Conservation (phyloP, 306 rosid species). For the Lathyrus sativus region DNA sequence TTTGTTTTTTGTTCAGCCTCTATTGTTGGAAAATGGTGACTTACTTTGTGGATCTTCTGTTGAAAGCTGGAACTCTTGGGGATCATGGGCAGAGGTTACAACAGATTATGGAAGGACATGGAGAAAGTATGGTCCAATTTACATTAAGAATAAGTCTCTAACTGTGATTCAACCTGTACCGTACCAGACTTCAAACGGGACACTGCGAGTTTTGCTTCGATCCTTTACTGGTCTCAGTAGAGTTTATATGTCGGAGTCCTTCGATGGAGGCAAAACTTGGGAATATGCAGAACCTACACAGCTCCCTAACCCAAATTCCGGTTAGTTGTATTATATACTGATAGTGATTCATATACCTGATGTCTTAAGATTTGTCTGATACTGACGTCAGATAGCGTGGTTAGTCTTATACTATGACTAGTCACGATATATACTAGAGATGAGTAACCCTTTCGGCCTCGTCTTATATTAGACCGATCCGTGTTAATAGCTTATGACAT, state of each 20-base stretch:
- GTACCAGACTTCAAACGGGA: constrained; percentile 68
- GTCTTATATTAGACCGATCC: background rate
- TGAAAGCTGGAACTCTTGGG: constrained; percentile 99
- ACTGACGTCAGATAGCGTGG: background rate
- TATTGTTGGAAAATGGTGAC: constrained; percentile 80
- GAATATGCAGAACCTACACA: constrained; percentile 66
- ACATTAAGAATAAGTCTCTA: constrained; percentile 59
- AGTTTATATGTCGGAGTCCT: constrained; percentile 77
- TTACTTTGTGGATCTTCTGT: constrained; percentile 92
- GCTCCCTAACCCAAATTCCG: constrained; percentile 95
- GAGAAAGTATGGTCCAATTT: constrained; percentile 86
- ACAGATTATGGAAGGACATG: constrained; percentile 69
- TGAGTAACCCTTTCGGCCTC: background rate
- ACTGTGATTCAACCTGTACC: constrained; percentile 96
- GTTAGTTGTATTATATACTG: constrained; percentile 39
- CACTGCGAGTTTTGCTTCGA: constrained; percentile 79
- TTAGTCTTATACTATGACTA: background rate
- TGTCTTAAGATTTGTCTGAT: background rate
- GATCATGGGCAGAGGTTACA: constrained; percentile 94
- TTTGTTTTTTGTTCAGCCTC: constrained; percentile 60
- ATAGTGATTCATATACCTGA: background rate
- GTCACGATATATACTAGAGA: no score
- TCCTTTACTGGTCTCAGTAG: constrained; percentile 62
- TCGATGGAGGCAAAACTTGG: constrained; percentile 78
- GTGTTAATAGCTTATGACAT: constrained; percentile 7